Base-by-base conservation (phyloP, 208 protist genomes). In the Crithidia mellificae region DNA sequence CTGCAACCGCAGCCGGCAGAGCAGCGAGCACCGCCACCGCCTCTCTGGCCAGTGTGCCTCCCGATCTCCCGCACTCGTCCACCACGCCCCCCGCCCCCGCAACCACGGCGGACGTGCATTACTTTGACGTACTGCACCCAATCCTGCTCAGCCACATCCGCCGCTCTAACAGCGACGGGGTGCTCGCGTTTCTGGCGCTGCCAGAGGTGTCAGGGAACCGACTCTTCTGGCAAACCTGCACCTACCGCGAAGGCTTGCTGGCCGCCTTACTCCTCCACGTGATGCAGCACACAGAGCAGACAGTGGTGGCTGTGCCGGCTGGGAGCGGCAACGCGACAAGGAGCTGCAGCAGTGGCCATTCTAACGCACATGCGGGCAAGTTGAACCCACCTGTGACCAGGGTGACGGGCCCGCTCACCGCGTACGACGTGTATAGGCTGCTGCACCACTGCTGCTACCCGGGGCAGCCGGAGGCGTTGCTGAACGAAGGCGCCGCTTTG, bases 211-310 rank as follows among this genome's bases (percentile, higher is more conserved):
- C 81, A 24, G 59, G 68, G 22, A 69, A 74, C 56, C 56, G 79
- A 8, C 63, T 83, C n/a, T 94, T 90, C 52, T 92, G 89, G 85
- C 72, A 61, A 6, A 90, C 82, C 9, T 94, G 89, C 68, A 90
- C 76, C 17, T 94, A 94, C 64, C 71, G 63, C 6, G 77, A 62
- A 17, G 89, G 85, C 0, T 68, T 94, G 43, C 77, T 75, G 17
- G 78, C 83, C 9, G 77, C 83, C 5, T 49, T 88, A 36, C 61
- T 91, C 38, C 32, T 27, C n/a, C 58, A 75, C 44, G 63, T 54
- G n/a, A 53, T 85, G 7, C 44, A 67, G 53, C 59, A 77, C 41
- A 68, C 68, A 1, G 59, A 43, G 14, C 65, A 72, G 29, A 22
- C 43, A 24, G 62, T 29, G 0, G 64, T 68, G 15, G 7, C 25